These are phyloP conservation scores for Rhynchospora tenuis DNA, from an alignment of 176 grass and related monocot genomes.

Conservation along the genomic window DNA sequence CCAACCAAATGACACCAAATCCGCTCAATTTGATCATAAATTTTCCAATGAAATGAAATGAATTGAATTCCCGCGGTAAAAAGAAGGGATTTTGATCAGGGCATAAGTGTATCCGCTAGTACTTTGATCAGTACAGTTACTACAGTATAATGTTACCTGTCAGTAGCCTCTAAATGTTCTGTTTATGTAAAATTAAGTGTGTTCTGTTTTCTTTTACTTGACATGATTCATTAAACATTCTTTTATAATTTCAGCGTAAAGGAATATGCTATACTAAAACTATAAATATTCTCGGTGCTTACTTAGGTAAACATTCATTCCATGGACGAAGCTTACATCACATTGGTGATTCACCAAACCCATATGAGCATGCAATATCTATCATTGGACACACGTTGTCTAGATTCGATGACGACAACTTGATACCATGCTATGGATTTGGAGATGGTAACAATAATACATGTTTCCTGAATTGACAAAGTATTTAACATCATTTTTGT, in stretches of 20 bases:
- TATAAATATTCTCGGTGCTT: neutral
- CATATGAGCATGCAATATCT: slow-evolving; percentile 83
- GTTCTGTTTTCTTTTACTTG: neutral
- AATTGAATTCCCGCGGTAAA: no score
- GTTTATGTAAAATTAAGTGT: neutral
- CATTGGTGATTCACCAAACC: slow-evolving; percentile 63
- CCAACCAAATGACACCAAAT: no score
- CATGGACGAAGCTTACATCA: slow-evolving; percentile 67
- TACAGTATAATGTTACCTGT: neutral
- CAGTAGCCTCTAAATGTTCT: neutral
- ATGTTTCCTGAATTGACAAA: neutral
- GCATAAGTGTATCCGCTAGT: neutral
- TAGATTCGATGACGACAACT: slow-evolving; percentile 85
- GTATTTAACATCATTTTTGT: neutral
- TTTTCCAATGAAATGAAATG: no score
- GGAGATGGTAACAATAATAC: slow-evolving; percentile 65
- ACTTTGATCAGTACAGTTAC: neutral
- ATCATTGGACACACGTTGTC: slow-evolving; percentile 83
- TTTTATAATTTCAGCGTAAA: neutral
- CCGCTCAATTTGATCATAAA: no score
- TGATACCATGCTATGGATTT: slow-evolving; percentile 95
- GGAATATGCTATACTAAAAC: neutral
- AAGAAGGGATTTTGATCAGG: no score
- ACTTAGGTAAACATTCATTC: slow-evolving; percentile 40
- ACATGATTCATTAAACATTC: neutral